Conservation (phyloP, 208 protist species). For the Acanthamoeba royreba region DNA sequence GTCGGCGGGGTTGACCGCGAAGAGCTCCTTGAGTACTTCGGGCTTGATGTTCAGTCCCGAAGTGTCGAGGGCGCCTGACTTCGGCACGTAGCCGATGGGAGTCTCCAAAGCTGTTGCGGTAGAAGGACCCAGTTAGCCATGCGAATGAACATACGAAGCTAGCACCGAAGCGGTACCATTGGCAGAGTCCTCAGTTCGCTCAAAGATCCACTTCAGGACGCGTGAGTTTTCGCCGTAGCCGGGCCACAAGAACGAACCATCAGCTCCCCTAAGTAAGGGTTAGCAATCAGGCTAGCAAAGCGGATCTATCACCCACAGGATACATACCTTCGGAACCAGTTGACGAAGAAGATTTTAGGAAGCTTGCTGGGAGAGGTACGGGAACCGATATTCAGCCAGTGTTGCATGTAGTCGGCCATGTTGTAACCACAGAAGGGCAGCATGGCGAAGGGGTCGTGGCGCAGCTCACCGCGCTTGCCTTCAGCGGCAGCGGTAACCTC, state of each 20-base stretch:
- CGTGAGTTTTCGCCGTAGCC: slow-evolving; percentile 83
- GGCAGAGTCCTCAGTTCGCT: slow-evolving; percentile 30
- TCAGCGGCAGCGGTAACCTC: slow-evolving; percentile 81
- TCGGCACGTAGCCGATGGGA: slow-evolving; percentile 73
- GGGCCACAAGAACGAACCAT: slow-evolving; percentile 81
- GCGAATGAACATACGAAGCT: neutral
- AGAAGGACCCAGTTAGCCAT: neutral
- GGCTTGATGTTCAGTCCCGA: slow-evolving; percentile 61
- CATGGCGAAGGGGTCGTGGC: slow-evolving; percentile 85
- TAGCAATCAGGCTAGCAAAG: neutral
- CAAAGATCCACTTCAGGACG: slow-evolving; percentile 78
- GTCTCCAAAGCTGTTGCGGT: slow-evolving; percentile 39
- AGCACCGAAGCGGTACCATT: neutral
- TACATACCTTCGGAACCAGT: slow-evolving; percentile 79
- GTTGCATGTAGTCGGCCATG: slow-evolving; percentile 84
- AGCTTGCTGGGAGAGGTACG: slow-evolving; percentile 17
- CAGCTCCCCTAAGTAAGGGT: neutral
- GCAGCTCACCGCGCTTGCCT: slow-evolving; percentile 62
- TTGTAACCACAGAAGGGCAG: slow-evolving; percentile 86
- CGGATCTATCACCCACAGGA: neutral
- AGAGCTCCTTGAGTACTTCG: slow-evolving; percentile 57
- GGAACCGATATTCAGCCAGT: slow-evolving; percentile 78
- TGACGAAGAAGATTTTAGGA: slow-evolving; percentile 84
- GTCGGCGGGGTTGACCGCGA: slow-evolving; percentile 61
- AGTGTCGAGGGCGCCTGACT: slow-evolving; percentile 52